phyloP scores from a whole-genome alignment of 2,329 filamentous ascomycete genomes.

The Pestalotiopsis sp. region DNA sequence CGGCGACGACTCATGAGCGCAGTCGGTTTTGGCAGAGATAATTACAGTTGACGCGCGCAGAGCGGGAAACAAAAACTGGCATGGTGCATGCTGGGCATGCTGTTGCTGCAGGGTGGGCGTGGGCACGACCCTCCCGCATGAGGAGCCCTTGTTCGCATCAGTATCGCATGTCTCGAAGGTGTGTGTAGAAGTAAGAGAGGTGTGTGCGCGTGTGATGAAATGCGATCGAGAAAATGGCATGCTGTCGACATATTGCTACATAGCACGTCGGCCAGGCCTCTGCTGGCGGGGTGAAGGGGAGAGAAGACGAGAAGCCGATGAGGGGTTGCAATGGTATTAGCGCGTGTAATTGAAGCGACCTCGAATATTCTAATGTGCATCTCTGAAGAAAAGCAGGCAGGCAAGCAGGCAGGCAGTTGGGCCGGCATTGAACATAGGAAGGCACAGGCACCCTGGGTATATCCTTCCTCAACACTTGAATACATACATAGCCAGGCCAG shows the following conservation, averaged over 20 bases:
- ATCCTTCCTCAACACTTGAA: too few relatives aligned
- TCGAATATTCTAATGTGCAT: too few relatives aligned
- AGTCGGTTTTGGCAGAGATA: neutral
- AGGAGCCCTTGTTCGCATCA: neutral
- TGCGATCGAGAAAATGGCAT: neutral
- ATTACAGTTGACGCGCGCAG: slow-evolving; percentile 11
- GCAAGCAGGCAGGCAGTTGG: too few relatives aligned
- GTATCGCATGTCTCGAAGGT: slow-evolving; percentile 7
- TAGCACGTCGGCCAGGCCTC: neutral
- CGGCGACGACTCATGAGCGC: neutral
- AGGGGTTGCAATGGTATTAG: neutral
- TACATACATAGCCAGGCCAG: too few relatives aligned
- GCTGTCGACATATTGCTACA: neutral
- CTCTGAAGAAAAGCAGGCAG: too few relatives aligned
- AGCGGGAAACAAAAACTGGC: slow-evolving; percentile 12
- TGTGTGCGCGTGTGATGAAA: neutral
- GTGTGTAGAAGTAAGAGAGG: neutral
- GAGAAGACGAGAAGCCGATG: neutral
- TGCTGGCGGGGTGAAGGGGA: neutral
- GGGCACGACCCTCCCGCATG: slow-evolving; percentile 10
- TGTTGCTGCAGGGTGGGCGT: slow-evolving; percentile 11
- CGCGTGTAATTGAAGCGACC: too few relatives aligned
- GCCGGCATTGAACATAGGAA: too few relatives aligned
- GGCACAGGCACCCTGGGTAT: too few relatives aligned
- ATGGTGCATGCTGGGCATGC: neutral